These are phyloP conservation scores for Yarrowia phangngaensis DNA, from an alignment of 805 yeast species.

Conservation along the genomic window DNA sequence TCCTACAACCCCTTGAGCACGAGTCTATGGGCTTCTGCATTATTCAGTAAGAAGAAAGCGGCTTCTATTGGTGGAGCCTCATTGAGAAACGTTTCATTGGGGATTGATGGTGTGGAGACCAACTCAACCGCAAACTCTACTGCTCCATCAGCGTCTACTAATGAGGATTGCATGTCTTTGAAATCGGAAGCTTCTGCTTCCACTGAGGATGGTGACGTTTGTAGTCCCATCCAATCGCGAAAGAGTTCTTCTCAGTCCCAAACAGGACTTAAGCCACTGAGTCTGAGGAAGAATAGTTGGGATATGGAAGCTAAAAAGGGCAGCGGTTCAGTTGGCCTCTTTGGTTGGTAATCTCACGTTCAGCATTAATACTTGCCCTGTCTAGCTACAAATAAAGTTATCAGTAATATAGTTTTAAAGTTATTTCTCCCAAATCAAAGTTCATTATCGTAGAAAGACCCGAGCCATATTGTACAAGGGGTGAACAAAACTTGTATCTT, in stretches of 20 bases:
- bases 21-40: constrained; percentile 21
- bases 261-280: constrained; percentile 17
- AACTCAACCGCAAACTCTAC: constrained; percentile 18
- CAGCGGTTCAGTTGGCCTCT: constrained; percentile 12
- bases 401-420: too few species aligned
- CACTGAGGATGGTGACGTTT: constrained; percentile 6
- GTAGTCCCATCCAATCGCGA: constrained; percentile 14
- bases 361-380: not conserved
- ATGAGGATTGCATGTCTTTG: constrained; percentile 24
- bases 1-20: constrained; percentile 24
- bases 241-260: constrained; percentile 13
- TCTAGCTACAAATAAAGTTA: too few species aligned
- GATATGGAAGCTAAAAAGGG: constrained; percentile 8
- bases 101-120: constrained; percentile 24
- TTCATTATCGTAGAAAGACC: too few species aligned
- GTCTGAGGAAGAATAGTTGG: constrained; percentile 17
- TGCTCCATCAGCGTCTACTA: constrained; percentile 12
- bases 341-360: constrained; percentile 11
- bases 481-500: too few species aligned
- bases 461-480: too few species aligned
- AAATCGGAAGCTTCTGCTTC: constrained; percentile 14
- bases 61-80: not conserved
- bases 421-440: too few species aligned
- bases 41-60: constrained; percentile 6
- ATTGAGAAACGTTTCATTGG: constrained; percentile 13